A percentile compares a stretch with the other conserved stretches of the same genome.
These are phyloP conservation scores for Fusarium temperatum DNA, from an alignment of 2,329 filamentous ascomycete genomes.

Conservation along the genomic window DNA sequence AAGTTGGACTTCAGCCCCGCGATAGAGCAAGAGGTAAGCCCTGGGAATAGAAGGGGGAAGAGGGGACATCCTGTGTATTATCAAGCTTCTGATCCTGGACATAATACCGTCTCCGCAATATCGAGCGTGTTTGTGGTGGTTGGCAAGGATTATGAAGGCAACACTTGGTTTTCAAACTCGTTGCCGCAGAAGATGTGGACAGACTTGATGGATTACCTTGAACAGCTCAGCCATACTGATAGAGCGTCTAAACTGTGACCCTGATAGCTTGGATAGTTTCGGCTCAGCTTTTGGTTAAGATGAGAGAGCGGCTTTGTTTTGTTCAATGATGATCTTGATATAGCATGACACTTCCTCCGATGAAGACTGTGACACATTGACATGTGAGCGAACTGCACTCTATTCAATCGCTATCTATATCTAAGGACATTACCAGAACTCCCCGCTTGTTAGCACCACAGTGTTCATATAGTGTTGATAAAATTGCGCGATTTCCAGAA, in stretches of 20 bases:
- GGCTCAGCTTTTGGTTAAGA: rapidly evolving
- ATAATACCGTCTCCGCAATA: conserved; percentile 17
- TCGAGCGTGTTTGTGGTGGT: conserved; percentile 19
- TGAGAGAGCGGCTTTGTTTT: not conserved
- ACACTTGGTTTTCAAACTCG: conserved; percentile 21
- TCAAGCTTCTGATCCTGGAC: conserved; percentile 16
- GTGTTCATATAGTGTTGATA: too few relatives aligned
- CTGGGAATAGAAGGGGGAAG: not conserved
- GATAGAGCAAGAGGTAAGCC: not conserved
- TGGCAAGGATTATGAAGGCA: conserved; percentile 9
- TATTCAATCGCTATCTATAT: not conserved
- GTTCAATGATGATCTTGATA: not conserved
- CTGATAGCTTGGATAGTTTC: not conserved
- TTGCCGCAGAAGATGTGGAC: conserved; percentile 16
- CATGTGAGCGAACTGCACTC: not conserved
- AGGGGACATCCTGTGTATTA: conserved; percentile 22
- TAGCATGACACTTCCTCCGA: not conserved
- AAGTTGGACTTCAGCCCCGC: conserved; percentile 27
- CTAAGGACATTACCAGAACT: not conserved
- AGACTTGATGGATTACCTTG: conserved; percentile 7
- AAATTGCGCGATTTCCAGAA: not conserved
- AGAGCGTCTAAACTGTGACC: not conserved
- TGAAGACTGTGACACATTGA: too few relatives aligned
- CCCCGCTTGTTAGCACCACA: not conserved
- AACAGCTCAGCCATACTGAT: not conserved